A percentile compares a stretch with the other conserved stretches of the same genome.
Conservation (phyloP, 208 protist genomes). For the Trypanosoma caninum region DNA sequence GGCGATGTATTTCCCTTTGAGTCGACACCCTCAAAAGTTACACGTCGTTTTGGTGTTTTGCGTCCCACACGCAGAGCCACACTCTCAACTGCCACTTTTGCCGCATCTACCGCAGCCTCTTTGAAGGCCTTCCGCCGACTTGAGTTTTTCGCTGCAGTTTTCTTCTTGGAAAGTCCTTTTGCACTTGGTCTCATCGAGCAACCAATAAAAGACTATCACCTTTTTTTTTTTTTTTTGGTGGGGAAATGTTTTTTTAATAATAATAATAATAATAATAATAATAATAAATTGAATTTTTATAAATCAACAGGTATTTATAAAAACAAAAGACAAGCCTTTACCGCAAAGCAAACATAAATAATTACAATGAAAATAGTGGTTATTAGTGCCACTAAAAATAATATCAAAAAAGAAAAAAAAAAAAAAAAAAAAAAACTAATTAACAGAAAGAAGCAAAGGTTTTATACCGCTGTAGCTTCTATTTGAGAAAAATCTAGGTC, state of each 20-base stretch:
- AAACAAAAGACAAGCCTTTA: background rate
- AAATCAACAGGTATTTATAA: too few relatives aligned
- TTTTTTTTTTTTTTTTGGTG: constrained; percentile 1
- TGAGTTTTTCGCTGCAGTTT: background rate
- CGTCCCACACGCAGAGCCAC: constrained; percentile 7
- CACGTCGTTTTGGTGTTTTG: constrained; percentile 6
- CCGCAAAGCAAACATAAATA: background rate
- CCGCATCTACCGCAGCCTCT: constrained; percentile 19
- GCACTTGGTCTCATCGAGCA: background rate
- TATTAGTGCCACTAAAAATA: too few relatives aligned
- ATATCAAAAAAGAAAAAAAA: too few relatives aligned
- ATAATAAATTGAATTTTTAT: background rate
- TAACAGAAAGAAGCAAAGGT: too few relatives aligned
- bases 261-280: background rate
- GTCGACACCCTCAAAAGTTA: constrained; percentile 15
- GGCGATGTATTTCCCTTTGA: background rate
- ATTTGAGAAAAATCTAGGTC: too few relatives aligned
- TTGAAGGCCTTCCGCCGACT: constrained; percentile 3
- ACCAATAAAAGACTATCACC: too few relatives aligned
- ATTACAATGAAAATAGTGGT: too few relatives aligned
- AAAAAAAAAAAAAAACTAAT: too few relatives aligned
- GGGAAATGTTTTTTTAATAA: background rate
- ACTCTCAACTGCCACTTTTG: constrained; percentile 21
- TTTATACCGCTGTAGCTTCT: too few relatives aligned
- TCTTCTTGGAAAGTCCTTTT: background rate